Percentiles rank a stretch among this genome's conserved stretches.
Evolutionary conservation across 1,284 basidiomycete species (phyloP).

Genomic region (Fomitopsis schrenkii): DNA sequence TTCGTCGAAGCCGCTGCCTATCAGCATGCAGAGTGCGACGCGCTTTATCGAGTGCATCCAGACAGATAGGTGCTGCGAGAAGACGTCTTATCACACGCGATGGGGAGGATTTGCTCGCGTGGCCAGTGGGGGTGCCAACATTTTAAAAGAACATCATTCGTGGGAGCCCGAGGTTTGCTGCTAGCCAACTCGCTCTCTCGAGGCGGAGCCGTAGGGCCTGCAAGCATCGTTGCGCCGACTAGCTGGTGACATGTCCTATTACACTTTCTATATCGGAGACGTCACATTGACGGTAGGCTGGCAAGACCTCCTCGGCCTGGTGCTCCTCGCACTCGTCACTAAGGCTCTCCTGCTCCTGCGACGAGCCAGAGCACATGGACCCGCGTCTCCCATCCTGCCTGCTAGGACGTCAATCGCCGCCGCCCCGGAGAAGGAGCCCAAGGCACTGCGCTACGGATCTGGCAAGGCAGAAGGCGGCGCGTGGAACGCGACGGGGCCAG

Average conservation of each 20-base stretch:
- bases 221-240: too few species aligned
- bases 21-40: neutral
- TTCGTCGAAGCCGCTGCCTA: neutral
- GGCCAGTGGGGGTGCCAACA: too few species aligned
- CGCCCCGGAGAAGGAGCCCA: neutral
- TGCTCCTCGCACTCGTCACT: neutral
- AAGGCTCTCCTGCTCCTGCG: neutral
- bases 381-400: neutral
- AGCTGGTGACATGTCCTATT: neutral
- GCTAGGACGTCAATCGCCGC: neutral
- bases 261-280: neutral
- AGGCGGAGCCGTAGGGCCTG: too few species aligned
- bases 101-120: neutral
- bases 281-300: neutral
- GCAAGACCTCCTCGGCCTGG: neutral
- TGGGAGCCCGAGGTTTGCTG: neutral
- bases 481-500: constrained; percentile 7
- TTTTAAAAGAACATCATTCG: neutral
- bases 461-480: constrained; percentile 2
- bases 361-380: neutral
- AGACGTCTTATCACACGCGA: neutral
- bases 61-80: neutral
- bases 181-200: neutral
- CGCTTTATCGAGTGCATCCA: neutral
- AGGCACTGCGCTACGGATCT: constrained; percentile 4